Evolutionary conservation across 768 basidiomycete genomes (phyloP), one percentile per base, ranked within the genome.

Genomic region (Multifurca ochricompacta): DNA sequence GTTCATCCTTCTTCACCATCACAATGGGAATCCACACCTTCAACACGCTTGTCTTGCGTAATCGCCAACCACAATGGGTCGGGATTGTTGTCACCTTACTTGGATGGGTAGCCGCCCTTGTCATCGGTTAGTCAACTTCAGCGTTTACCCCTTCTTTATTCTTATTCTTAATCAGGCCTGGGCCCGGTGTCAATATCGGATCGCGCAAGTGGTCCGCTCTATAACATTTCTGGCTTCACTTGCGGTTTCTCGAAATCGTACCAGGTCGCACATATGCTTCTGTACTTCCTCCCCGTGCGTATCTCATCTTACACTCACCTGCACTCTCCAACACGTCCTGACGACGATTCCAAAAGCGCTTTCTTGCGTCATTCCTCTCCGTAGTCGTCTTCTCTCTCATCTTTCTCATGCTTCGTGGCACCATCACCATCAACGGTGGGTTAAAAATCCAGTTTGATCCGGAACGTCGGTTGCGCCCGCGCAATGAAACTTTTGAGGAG

Each of bases 21-120:
- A 72, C 75, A 5, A 82, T 85, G 59, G 81, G 81, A 0, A 61
- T 85, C 9, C 86, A 89, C 65, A 80, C 81, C 0, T 84, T 87
- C 71, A 77, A 73, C 59, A 79, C 84, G 14, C 71, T 88, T 35
- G 80, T 83, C 13, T 69, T 88, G 50, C 74, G 73, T 40, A 71
- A 71, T 56, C 75, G 75, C 32, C 79, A 80, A 56, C 76, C 80
- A 7, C 62, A 66, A 13, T 71, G 79, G 66, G 68, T 79, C 28
- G 79, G 75, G 54, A 64, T 68, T 2, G 64, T 66, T 3, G 66
- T 70, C 9, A 74, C 79, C 19, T 46, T 62, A 13, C 37, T 77
- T 39, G 85, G 86, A 43, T 87, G 86, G 85, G 58, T 66, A 7
- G 58, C 71, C 25, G 70, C 83, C 11, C 58, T 71, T 7, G 52